A percentile compares a stretch with the other conserved stretches of the same genome.
Evolutionary conservation across 495 filamentous ascomycete genomes (phyloP).

Genomic region (Talaromyces trachyspermus): DNA sequence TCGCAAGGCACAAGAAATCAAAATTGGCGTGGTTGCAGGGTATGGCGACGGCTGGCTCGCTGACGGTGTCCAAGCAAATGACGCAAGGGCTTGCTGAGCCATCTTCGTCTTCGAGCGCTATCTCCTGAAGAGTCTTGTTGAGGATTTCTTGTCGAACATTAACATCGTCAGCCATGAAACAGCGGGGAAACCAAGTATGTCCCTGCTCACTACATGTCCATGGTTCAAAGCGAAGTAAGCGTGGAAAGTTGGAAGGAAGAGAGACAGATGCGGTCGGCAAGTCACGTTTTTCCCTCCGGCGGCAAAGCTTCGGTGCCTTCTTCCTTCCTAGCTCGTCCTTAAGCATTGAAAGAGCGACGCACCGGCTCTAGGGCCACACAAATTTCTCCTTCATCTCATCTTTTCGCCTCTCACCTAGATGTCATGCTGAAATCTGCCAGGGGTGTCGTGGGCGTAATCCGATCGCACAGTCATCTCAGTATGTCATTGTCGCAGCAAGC

Average conservation of each 20-base stretch:
- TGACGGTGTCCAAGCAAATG: conserved; percentile 66
- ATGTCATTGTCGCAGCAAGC: conserved; percentile 21
- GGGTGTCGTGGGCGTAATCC: conserved; percentile 22
- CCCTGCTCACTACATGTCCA: background rate
- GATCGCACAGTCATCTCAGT: conserved; percentile 1
- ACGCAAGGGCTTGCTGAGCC: conserved; percentile 36
- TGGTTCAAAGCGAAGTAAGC: background rate
- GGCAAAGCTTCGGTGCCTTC: background rate
- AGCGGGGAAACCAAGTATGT: background rate
- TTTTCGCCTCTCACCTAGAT: background rate
- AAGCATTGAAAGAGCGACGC: no score
- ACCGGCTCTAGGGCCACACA: no score
- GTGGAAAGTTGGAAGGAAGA: background rate
- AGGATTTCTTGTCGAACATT: conserved; percentile 36
- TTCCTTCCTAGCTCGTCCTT: background rate
- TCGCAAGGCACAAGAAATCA: conserved; percentile 76
- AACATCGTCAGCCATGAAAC: conserved; percentile 32
- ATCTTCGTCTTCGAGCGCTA: conserved; percentile 28
- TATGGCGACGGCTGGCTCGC: conserved; percentile 59
- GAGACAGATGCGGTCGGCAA: background rate
- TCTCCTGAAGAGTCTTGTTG: conserved; percentile 36
- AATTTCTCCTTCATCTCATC: background rate
- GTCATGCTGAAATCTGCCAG: conserved; percentile 31
- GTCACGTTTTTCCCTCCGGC: conserved; percentile 3
- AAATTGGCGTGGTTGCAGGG: conserved; percentile 77